phyloP scores from a whole-genome alignment of 179 eudicot species.

The Silene noctiflora region DNA sequence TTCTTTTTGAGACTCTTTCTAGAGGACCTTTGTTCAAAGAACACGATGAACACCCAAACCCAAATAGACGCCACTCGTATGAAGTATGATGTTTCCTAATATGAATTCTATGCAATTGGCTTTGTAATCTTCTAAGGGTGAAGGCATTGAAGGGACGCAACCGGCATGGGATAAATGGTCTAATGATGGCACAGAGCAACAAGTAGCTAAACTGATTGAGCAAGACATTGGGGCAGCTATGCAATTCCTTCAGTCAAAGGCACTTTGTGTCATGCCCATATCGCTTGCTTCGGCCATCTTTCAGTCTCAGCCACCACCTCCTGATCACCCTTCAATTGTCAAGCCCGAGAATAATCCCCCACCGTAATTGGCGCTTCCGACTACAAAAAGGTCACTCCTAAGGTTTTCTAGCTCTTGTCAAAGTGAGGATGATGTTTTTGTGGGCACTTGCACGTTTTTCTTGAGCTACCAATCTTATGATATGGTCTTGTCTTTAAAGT shows the following conservation, averaged over 20 bases:
- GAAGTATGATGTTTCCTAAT: too few relatives aligned
- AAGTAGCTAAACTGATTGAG: slow-evolving; percentile 86
- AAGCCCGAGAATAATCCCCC: slow-evolving; percentile 64
- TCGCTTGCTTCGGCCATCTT: slow-evolving; percentile 85
- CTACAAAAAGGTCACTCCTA: not conserved
- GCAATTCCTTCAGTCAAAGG: slow-evolving; percentile 94
- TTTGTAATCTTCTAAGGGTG: slow-evolving; percentile 35
- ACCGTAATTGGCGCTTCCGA: slow-evolving; percentile 26
- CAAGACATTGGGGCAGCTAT: slow-evolving; percentile 92
- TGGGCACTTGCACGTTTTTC: slow-evolving; percentile 29
- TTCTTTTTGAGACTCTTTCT: too few relatives aligned
- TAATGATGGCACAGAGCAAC: slow-evolving; percentile 69
- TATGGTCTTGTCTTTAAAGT: slow-evolving; percentile 36
- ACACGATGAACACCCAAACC: too few relatives aligned
- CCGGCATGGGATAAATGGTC: slow-evolving; percentile 95
- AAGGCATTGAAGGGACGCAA: slow-evolving; percentile 41
- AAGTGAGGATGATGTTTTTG: slow-evolving; percentile 22
- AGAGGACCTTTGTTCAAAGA: too few relatives aligned
- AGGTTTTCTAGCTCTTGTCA: slow-evolving; percentile 18
- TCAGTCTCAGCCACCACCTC: slow-evolving; percentile 59
- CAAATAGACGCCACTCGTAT: too few relatives aligned
- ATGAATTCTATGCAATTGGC: too few relatives aligned
- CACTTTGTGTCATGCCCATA: slow-evolving; percentile 94
- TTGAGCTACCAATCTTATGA: slow-evolving; percentile 13
- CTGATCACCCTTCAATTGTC: slow-evolving; percentile 44